A percentile compares a stretch with the other conserved stretches of the same genome.
Conservation (phyloP, 1,139 yeast genomes). For the Geotrichum australiense region DNA sequence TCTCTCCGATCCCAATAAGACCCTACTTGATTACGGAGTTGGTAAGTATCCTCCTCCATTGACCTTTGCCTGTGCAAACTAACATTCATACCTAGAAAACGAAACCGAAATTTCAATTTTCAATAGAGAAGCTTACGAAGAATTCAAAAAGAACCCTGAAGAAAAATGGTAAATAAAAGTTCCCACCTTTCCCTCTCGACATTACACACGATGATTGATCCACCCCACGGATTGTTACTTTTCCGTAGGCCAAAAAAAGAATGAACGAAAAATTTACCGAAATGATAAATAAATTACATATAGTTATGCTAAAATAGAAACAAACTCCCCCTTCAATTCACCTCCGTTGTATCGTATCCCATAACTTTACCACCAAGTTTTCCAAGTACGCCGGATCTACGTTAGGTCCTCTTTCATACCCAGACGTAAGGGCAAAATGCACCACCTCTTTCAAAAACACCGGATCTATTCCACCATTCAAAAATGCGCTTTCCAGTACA, state of each 20-base stretch:
- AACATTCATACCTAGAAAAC: slow-evolving; percentile 39
- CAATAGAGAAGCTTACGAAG: slow-evolving; percentile 57
- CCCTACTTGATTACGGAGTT: slow-evolving; percentile 60
- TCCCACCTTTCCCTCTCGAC: too few species aligned
- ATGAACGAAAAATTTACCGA: background rate
- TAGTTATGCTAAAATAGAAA: background rate
- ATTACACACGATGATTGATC: background rate
- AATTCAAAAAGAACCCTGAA: slow-evolving; percentile 71
- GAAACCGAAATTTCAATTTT: slow-evolving; percentile 87
- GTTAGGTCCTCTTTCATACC: slow-evolving; percentile 42
- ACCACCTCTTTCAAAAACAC: slow-evolving; percentile 63
- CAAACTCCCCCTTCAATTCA: background rate
- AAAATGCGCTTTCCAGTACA: slow-evolving; percentile 53
- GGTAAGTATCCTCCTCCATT: slow-evolving; percentile 26
- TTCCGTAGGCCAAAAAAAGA: background rate
- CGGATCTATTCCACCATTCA: slow-evolving; percentile 66
- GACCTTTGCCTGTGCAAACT: background rate
- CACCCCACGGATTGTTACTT: background rate
- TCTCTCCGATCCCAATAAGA: slow-evolving; percentile 37
- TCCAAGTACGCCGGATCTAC: slow-evolving; percentile 39
- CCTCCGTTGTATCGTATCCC: slow-evolving; percentile 32
- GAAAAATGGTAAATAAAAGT: slow-evolving; percentile 87
- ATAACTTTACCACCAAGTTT: slow-evolving; percentile 46
- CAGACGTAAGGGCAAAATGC: slow-evolving; percentile 68
- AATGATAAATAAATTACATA: background rate